Conservation (phyloP, 257 asterid species). For the Solanum bulbocastanum region DNA sequence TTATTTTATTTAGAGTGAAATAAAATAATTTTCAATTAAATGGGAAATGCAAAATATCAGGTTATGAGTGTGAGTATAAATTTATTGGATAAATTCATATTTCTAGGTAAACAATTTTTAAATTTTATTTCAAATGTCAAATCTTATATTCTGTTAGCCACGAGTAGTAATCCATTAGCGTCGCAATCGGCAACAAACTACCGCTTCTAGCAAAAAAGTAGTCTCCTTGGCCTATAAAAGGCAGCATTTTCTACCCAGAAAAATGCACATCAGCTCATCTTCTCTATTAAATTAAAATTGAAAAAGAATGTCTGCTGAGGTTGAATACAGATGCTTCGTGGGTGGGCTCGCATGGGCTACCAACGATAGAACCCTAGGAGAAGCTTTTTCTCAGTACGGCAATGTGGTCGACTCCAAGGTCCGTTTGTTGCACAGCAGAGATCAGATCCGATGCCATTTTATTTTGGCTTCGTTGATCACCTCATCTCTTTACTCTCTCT, state of each 20-base stretch:
- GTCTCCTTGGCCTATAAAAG: background rate
- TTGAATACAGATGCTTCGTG: constrained; percentile 18
- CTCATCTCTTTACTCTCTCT: constrained; percentile 12
- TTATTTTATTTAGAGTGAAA: too few species aligned
- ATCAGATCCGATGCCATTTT: constrained; percentile 8
- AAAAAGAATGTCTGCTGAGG: background rate
- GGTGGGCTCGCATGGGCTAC: constrained; percentile 61
- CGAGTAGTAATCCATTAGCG: background rate
- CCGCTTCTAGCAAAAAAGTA: background rate
- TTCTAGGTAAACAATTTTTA: too few species aligned
- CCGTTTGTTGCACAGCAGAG: constrained; percentile 24
- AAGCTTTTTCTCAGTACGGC: constrained; percentile 46
- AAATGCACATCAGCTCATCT: background rate
- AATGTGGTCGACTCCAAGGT: constrained; percentile 64
- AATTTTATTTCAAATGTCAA: too few species aligned
- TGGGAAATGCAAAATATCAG: too few species aligned
- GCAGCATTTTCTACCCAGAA: background rate
- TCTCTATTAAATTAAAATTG: background rate
- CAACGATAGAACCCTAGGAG: constrained; percentile 34
- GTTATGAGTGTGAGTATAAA: too few species aligned
- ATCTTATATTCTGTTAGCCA: background rate
- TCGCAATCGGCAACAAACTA: background rate
- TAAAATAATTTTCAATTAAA: too few species aligned
- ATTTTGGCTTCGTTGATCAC: constrained; percentile 17
- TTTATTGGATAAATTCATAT: too few species aligned